Evolutionary conservation across 73 alveolate genomes (phyloP).

Genomic region (Breviolum minutum): DNA sequence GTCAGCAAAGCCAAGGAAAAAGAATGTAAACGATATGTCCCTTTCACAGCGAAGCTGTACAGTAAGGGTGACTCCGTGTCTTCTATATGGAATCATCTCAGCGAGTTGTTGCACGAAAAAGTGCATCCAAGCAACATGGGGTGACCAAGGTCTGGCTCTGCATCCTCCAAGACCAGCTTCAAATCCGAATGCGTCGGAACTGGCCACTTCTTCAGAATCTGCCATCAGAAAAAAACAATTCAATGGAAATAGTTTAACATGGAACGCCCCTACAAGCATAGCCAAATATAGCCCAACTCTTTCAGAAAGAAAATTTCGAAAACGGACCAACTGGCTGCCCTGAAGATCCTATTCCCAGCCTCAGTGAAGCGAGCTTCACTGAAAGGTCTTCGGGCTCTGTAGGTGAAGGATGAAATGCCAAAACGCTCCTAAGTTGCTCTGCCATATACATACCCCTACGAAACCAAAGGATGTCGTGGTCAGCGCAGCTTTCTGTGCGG

Average conservation of each 20-base stretch:
- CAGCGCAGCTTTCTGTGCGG: too few species aligned
- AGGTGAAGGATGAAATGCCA: slow-evolving; percentile 74
- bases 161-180: slow-evolving; percentile 33
- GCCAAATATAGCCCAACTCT: too few species aligned
- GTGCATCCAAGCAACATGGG: slow-evolving; percentile 24
- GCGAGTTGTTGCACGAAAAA: too few species aligned
- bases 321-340: background rate
- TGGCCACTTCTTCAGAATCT: slow-evolving; percentile 70
- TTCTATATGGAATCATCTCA: too few species aligned
- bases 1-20: background rate
- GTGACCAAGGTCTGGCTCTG: slow-evolving; percentile 4
- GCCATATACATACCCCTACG: background rate
- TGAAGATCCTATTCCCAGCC: background rate
- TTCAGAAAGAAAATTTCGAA: background rate
- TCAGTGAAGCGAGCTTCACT: slow-evolving; percentile 65
- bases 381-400: slow-evolving; percentile 71
- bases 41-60: too few species aligned
- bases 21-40: too few species aligned
- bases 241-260: too few species aligned
- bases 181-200: slow-evolving; percentile 60
- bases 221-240: background rate
- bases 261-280: background rate
- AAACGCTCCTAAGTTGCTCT: slow-evolving; percentile 27
- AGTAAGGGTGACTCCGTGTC: too few species aligned
- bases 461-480: background rate